A percentile compares a stretch with the other conserved stretches of the same genome.
phyloP scores from a whole-genome alignment of 306 rosid genomes.

The Vachellia collinsii region DNA sequence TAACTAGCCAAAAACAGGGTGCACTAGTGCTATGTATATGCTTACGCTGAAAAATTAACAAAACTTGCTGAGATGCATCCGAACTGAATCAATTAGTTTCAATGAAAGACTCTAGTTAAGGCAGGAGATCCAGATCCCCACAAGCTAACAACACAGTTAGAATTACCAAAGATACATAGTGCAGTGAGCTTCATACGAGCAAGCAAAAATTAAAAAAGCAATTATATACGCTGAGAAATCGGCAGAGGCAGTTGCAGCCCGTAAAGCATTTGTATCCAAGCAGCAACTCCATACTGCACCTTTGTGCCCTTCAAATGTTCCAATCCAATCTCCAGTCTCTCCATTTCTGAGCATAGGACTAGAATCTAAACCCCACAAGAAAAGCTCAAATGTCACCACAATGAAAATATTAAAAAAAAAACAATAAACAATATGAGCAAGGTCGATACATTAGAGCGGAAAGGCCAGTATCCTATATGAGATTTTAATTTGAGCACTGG shows the following conservation, averaged over 20 bases:
- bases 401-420: neutral
- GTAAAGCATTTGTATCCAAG: conserved; percentile 90
- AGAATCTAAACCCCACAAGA: conserved; percentile 59
- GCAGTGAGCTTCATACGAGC: conserved; percentile 7
- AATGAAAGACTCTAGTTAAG: neutral
- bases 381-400: neutral
- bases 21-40: neutral
- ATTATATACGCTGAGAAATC: conserved; percentile 87
- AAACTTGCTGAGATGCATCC: conserved; percentile 5
- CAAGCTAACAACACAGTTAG: conserved; percentile 2
- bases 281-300: conserved; percentile 99
- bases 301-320: conserved; percentile 97
- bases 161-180: neutral
- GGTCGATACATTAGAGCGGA: neutral
- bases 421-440: neutral
- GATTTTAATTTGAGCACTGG: neutral
- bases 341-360: conserved; percentile 98
- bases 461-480: neutral
- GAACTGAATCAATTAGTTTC: neutral
- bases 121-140: neutral
- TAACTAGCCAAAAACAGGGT: conserved; percentile 15
- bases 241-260: conserved; percentile 97
- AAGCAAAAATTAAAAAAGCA: neutral
- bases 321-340: conserved; percentile 99
- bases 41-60: neutral